A percentile compares a stretch with the other conserved stretches of the same genome.
These are phyloP conservation scores for Salicornia ramosissima DNA, from an alignment of 148 eudicot species.

Conservation along the genomic window DNA sequence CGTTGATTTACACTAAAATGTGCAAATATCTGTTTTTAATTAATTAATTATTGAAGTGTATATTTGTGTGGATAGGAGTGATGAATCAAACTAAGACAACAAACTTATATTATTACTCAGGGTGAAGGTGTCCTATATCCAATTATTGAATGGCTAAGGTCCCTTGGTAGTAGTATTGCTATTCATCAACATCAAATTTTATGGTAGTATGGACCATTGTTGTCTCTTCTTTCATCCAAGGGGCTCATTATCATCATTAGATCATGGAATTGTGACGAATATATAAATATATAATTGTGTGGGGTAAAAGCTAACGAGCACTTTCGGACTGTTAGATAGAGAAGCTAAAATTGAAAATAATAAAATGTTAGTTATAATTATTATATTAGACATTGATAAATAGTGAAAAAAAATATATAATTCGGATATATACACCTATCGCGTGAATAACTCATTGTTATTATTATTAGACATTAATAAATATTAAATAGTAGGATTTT, in stretches of 20 bases:
- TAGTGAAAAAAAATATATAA: too few species aligned
- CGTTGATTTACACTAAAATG: not conserved
- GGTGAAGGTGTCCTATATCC: not conserved
- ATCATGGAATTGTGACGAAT: not conserved
- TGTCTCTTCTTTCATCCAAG: slow-evolving; percentile 6
- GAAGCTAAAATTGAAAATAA: too few species aligned
- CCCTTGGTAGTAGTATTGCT: not conserved
- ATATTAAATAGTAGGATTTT: too few species aligned
- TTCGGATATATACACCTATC: too few species aligned
- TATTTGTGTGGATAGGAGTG: not conserved
- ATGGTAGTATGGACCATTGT: slow-evolving; percentile 28
- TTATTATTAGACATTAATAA: too few species aligned
- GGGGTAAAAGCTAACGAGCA: too few species aligned
- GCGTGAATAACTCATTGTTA: too few species aligned
- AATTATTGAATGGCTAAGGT: slow-evolving; percentile 27
- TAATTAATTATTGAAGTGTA: too few species aligned
- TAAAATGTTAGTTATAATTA: too few species aligned
- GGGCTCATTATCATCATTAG: not conserved
- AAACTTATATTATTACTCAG: not conserved
- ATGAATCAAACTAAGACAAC: not conserved
- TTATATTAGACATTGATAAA: too few species aligned
- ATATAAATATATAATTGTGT: too few species aligned
- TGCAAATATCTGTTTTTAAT: slow-evolving; percentile 1
- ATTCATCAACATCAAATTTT: slow-evolving; percentile 23
- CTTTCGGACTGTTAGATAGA: too few species aligned